Conservation (phyloP, 1,284 basidiomycete species). For the Irpex rosettiformis region DNA sequence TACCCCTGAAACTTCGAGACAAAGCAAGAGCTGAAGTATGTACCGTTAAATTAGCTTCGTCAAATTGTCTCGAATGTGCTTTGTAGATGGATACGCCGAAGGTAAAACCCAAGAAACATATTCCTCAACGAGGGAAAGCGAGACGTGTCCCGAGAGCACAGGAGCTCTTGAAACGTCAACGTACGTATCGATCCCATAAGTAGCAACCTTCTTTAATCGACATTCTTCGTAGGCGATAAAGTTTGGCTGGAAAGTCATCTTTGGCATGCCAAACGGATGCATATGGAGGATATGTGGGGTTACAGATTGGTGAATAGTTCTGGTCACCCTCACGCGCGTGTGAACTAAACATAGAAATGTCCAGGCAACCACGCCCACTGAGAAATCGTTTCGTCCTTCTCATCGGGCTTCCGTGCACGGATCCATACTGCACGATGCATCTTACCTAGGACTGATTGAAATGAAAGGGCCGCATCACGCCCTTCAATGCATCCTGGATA, state of each 20-base stretch:
- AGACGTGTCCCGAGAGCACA: constrained; percentile 50
- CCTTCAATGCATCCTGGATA: constrained; percentile 50
- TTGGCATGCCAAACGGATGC: constrained; percentile 93
- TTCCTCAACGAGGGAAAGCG: constrained; percentile 55
- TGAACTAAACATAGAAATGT: neutral
- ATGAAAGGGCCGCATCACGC: constrained; percentile 58
- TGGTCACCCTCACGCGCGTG: too few species aligned
- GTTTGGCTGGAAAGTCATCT: constrained; percentile 91
- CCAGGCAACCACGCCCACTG: constrained; percentile 78
- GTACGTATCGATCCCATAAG: constrained; percentile 38
- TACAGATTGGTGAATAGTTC: constrained; percentile 62
- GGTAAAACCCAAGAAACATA: constrained; percentile 51
- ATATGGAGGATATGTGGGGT: constrained; percentile 89
- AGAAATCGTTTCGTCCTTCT: constrained; percentile 87
- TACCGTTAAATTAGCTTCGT: neutral
- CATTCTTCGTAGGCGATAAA: constrained; percentile 58
- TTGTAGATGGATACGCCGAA: constrained; percentile 72
- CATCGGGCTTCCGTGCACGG: constrained; percentile 83
- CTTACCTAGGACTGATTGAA: constrained; percentile 77
- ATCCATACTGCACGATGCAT: constrained; percentile 84
- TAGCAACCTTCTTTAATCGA: neutral
- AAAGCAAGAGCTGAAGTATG: constrained; percentile 80
- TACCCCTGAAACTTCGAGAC: constrained; percentile 76
- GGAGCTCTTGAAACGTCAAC: constrained; percentile 60
- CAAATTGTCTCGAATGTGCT: neutral